A percentile compares a stretch with the other conserved stretches of the same genome.
Evolutionary conservation across 208 protist genomes (phyloP).

Genomic region (Naegleria gruberi): DNA sequence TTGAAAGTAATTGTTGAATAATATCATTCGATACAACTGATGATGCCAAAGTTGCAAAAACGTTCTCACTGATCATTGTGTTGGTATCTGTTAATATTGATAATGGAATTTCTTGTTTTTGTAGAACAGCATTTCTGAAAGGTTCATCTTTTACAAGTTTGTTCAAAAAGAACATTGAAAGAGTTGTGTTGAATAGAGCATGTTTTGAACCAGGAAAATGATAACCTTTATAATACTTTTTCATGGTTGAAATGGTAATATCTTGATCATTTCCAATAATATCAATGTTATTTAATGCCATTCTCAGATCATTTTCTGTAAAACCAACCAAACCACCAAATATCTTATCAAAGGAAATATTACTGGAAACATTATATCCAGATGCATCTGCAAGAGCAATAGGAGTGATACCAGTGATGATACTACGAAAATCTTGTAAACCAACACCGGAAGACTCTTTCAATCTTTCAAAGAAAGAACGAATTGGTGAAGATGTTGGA

Average conservation of each 20-base stretch:
- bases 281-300: background rate
- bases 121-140: background rate
- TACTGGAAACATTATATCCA: background rate
- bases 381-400: background rate
- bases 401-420: background rate
- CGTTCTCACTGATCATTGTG: background rate
- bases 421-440: background rate
- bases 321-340: constrained; percentile 1
- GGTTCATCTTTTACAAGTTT: background rate
- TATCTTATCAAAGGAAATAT: background rate
- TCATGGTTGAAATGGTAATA: background rate
- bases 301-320: constrained; percentile 1
- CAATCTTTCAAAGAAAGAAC: background rate
- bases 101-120: background rate
- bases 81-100: background rate
- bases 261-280: background rate
- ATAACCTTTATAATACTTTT: constrained; percentile 8
- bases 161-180: background rate
- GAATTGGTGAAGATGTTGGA: background rate
- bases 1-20: background rate
- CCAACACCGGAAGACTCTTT: background rate
- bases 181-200: background rate
- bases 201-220: background rate
- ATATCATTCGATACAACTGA: background rate
- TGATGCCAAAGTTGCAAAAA: background rate